Evolutionary conservation across 495 filamentous ascomycete genomes (phyloP), one percentile per base, ranked within the genome.

Genomic region (Penicillium flavigenum): DNA sequence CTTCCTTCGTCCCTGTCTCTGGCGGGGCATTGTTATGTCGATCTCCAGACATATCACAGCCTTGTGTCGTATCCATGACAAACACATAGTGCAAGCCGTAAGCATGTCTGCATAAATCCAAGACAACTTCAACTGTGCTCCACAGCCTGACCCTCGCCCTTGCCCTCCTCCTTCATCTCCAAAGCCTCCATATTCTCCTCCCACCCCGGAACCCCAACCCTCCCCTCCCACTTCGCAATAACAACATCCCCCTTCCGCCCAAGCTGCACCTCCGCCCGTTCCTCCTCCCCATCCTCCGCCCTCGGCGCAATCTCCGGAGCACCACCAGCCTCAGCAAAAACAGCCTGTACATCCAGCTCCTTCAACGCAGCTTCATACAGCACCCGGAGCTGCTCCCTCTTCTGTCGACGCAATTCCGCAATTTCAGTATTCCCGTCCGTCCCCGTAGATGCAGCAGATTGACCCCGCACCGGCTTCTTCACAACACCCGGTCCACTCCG

Each of bases 341-440:
- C 72, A 47, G 69, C 72, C 56, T 80, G 76, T 22, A 87, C 76
- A 36, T 72, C 73, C 54, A 96, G 64, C 44, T 92, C 89, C 43
- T 66, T 66, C 36, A 77, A 68, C 10, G 88, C 90, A 14, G 76
- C 59, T 17, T 67, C 66, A 39, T 85, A 70, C 24, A 90, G 56
- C 14, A 42, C 43, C 7, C 70, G 65, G 0, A 83, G 45, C 47
- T 72, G 58, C 45, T 72, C 72, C 17, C 64, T 61, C 36, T 63
- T 61, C 59, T 58, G 67, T 22, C 49, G 65, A 27, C 65, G 61
- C 51, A 54, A 46, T 52, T 64, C 64, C 48, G 65, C 54, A 7
- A 44, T 58, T 10, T 60, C 64, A 8, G 51, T 59, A 10, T 36
- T 56, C 1, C 16, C 2, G 7, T 39, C n/a, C 7, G 2, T 17